Evolutionary conservation across 2,329 filamentous ascomycete genomes (phyloP), one percentile per base, ranked within the genome.

Genomic region (Penicillium palitans): DNA sequence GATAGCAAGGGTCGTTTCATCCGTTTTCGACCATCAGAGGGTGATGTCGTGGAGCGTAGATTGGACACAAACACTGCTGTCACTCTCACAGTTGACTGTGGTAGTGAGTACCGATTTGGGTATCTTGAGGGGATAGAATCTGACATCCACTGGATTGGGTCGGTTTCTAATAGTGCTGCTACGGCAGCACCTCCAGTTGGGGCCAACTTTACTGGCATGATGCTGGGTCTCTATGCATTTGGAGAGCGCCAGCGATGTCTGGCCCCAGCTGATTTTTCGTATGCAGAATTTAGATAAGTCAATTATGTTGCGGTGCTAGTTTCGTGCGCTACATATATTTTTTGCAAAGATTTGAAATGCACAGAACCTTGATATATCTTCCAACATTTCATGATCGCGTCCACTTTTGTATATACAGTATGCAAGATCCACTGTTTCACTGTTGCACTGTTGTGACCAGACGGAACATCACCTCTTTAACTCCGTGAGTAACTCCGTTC

Each of bases 221-320:
- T 80, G 77, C 63, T 80, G 48, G 78, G 79, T 0, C n/a, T 81
- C 13, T 81, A 80, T 64, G 69, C 76, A 1, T 78, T 76, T 62
- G 78, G 76, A 4, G 72, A 78, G 41, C 63, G 73, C 19, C 73
- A 80, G 53, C 67, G 70, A 19, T 78, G 74, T 37, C 64, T 78
- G 8, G 65, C 61, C 4, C 77, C 78, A 1, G 78, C 78, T 0
- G 76, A 80, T 51, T 80, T 80, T 61, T 61, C 61, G 17, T 75
- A 73, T 64, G 74, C 68, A 3, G 60, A 69, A 31, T 66, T 67
- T 33, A 45, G 9, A 50, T 60, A 54, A 35, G 15, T 17, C 2
- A 24, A 21, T 9, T 2, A 6, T 46, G 7, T 5, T 21, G n/a
- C 12, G 31, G 4, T 12, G 9, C 2, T 12, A 6, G 2, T 21